Evolutionary conservation across 805 yeast genomes (phyloP), one percentile per base, ranked within the genome.

Genomic region (Sugiyamaella smithiae): DNA sequence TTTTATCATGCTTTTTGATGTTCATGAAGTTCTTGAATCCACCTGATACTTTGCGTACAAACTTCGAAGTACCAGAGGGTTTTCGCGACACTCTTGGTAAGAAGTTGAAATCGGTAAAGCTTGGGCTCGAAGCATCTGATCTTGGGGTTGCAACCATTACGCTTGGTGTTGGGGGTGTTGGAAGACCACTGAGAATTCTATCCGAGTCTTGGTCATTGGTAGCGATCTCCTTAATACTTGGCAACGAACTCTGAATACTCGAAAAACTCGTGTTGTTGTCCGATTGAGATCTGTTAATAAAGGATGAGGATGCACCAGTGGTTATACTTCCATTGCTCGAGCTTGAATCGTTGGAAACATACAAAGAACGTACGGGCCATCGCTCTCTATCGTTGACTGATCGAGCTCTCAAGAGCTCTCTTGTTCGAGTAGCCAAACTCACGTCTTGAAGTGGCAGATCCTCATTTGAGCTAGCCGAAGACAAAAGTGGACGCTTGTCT

Each of bases 31-130:
- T 46, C 35, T 33, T 40, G 25, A 49, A 19, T 1, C 56, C 51
- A 16, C 56, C 56, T 9, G 54, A 50, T 3, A 50, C 43, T 38
- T 53, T 50, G 14, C 46, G 17, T n/a, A 50, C 47, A 35, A 53
- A 46, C 14, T 20, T 25, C 2, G 45, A 28, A 14, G 45, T 28
- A 11, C 43, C 23, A 6, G 44, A 16, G n/a, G 26, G 23, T 7
- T 16, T 22, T 9, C 45, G 45, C 22, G 38, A 12, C 19, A n/a
- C 20, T 19, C 16, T 36, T 22, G 38, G 38, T 25, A 38, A 14
- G 23, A 35, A 35, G 20, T 35, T 35, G 22, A 35, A 35, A 12
- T 35, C 38, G 4, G 45, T 26, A 19, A 29, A 17, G n/a, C 24
- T 29, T 29, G 32, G 45, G 19, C 33, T 28, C 16, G 12, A 17